Conservation (phyloP, 1,284 basidiomycete species). For the Rhodotorula sp. region DNA sequence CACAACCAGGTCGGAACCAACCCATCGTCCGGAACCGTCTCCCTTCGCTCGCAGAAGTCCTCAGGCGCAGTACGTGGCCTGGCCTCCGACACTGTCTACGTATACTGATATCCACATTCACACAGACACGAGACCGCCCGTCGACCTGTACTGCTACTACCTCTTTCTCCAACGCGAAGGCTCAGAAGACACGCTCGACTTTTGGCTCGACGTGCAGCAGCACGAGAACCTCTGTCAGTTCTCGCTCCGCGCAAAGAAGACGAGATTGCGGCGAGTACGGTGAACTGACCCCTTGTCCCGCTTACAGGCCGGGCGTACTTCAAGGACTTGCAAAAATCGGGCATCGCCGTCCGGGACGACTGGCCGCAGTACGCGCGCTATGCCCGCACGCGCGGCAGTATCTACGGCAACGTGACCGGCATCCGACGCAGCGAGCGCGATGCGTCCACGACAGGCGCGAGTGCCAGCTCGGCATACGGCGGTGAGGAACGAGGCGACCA, state of each 20-base stretch:
- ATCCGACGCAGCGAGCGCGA: slow-evolving; percentile 49
- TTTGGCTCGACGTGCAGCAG: slow-evolving; percentile 98
- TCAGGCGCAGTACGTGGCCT: slow-evolving; percentile 35
- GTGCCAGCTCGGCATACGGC: slow-evolving; percentile 3
- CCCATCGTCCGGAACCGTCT: slow-evolving; percentile 44
- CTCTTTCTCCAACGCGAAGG: slow-evolving; percentile 87
- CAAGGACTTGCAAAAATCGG: slow-evolving; percentile 94
- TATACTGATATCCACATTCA: not conserved
- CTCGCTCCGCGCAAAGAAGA: not conserved
- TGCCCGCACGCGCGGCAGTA: slow-evolving; percentile 78
- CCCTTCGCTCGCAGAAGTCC: slow-evolving; percentile 50
- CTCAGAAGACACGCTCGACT: slow-evolving; percentile 92
- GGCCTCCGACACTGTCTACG: not conserved
- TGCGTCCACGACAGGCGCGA: not conserved
- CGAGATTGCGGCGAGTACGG: not conserved
- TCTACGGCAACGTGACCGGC: slow-evolving; percentile 86
- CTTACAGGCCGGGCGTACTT: slow-evolving; percentile 79
- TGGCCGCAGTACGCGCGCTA: slow-evolving; percentile 97
- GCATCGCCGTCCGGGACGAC: slow-evolving; percentile 84
- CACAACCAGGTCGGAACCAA: slow-evolving; percentile 3
- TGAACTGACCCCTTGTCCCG: no score
- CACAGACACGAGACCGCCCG: slow-evolving; percentile 74
- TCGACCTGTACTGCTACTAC: slow-evolving; percentile 98
- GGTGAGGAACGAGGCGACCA: not conserved
- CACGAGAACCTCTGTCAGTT: slow-evolving; percentile 82